Evolutionary conservation across 352 stramenopile genomes (phyloP).

Genomic region (Plasmopara viticola): DNA sequence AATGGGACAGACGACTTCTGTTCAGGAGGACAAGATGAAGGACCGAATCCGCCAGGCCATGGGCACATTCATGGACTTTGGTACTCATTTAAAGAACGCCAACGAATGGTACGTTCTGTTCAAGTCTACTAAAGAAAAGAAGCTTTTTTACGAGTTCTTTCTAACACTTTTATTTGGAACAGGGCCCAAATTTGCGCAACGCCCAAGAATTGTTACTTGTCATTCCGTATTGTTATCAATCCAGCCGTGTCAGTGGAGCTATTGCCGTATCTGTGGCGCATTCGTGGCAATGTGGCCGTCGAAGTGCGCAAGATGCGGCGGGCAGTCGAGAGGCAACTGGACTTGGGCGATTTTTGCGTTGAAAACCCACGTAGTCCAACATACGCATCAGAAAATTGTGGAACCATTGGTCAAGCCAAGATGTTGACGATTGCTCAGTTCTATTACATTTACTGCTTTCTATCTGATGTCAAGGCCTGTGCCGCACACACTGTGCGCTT

Average conservation of each 20-base stretch:
- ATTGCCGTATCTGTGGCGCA: slow-evolving; percentile 66
- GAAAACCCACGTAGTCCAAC: slow-evolving; percentile 17
- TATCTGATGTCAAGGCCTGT: slow-evolving; percentile 66
- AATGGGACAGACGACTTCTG: slow-evolving; percentile 68
- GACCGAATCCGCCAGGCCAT: slow-evolving; percentile 64
- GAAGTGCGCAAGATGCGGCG: slow-evolving; percentile 72
- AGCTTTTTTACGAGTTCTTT: neutral
- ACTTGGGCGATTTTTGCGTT: slow-evolving; percentile 21
- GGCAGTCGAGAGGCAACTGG: slow-evolving; percentile 28
- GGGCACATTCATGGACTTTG: slow-evolving; percentile 66
- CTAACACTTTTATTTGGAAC: slow-evolving; percentile 7
- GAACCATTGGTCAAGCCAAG: slow-evolving; percentile 61
- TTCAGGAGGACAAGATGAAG: slow-evolving; percentile 69
- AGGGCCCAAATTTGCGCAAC: slow-evolving; percentile 66
- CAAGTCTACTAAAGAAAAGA: slow-evolving; percentile 8
- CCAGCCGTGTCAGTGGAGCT: slow-evolving; percentile 50
- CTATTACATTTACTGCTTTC: slow-evolving; percentile 80
- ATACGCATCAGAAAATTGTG: slow-evolving; percentile 15
- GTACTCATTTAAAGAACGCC: slow-evolving; percentile 57
- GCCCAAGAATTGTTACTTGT: slow-evolving; percentile 67
- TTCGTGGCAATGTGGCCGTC: slow-evolving; percentile 59
- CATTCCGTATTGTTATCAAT: slow-evolving; percentile 71
- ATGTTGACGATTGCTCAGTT: slow-evolving; percentile 64
- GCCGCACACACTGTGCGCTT: slow-evolving; percentile 55
- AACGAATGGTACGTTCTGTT: slow-evolving; percentile 61